Base-by-base conservation (phyloP, 257 asterid genomes). In the Lavandula angustifolia region DNA sequence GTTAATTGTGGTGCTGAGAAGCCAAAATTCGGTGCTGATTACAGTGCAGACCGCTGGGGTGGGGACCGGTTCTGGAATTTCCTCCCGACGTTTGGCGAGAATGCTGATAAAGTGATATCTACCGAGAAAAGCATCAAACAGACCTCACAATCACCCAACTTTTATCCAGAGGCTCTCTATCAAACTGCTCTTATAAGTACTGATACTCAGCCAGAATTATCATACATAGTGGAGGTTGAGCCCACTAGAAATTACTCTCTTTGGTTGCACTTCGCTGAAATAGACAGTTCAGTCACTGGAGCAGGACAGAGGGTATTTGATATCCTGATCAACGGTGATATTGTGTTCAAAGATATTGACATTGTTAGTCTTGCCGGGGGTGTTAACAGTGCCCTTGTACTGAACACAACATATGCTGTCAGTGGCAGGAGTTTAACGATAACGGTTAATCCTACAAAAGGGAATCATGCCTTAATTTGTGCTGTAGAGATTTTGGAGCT, bases 251-350 rank as follows among this genome's bases (percentile, higher is more conserved):
- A 86, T 47, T 94, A 86, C 78, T 94, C 96, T 29, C 68, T 94
- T 11, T 94, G 99, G 99, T 73, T 94, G 49, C 99, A 94, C 73
- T 94, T 90, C 73, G 97, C 99, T 10, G 99, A 94, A 73, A 94
- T 88, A 65, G 96, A 90, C 57, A 75, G 89, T 64, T 73, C 85
- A 4, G 80, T 94, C 56, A 90, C 83, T 31, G 81, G 63, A 33
- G 73, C 76, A n/a, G 92, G 95, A 12, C 76, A 94, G 69, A 83
- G 99, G 82, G 89, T 94, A 46, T 84, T 94, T 71, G 85, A 88
- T 41, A 68, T 94, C 56, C 69, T 74, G 77, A 71, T 94, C 37
- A 94, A 94, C 71, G 99, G 96, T 31, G 95, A 78, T 62, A 18
- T 51, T 51, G 42, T 4, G 14, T 81, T 86, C 79, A 75, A 0